phyloP scores from a whole-genome alignment of 2,329 filamentous ascomycete genomes.

The Ascochyta rabiei region DNA sequence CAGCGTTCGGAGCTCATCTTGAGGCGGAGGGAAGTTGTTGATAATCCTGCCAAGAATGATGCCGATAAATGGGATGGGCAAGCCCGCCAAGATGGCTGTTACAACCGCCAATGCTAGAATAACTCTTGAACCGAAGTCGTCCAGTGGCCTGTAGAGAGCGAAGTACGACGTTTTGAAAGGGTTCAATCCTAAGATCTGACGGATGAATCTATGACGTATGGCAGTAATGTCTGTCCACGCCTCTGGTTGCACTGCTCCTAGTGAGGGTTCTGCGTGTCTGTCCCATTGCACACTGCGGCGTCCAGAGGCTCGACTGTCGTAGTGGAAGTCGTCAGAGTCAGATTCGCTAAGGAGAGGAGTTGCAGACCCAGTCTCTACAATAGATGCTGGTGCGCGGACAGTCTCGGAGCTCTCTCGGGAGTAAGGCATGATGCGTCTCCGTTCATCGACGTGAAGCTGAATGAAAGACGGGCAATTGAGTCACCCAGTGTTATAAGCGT shows the following conservation, averaged over 20 bases:
- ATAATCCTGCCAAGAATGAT: constrained; percentile 60
- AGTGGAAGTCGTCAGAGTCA: constrained; percentile 27
- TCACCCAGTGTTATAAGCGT: not conserved
- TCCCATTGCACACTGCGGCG: constrained; percentile 39
- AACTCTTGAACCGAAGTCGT: constrained; percentile 47
- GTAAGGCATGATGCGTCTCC: constrained; percentile 12
- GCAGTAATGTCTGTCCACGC: constrained; percentile 38
- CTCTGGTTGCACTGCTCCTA: constrained; percentile 44
- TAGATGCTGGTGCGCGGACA: constrained; percentile 12
- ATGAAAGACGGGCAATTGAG: constrained; percentile 1
- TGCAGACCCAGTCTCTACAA: constrained; percentile 24
- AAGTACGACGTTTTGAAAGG: constrained; percentile 58
- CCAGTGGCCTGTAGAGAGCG: constrained; percentile 54
- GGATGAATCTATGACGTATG: constrained; percentile 42
- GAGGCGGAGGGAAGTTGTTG: constrained; percentile 56
- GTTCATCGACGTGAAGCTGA: not conserved
- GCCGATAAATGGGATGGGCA: constrained; percentile 60
- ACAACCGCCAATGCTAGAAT: constrained; percentile 45
- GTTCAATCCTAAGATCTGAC: constrained; percentile 51
- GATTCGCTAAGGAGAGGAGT: constrained; percentile 24
- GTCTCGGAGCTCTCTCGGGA: constrained; percentile 8
- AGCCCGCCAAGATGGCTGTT: constrained; percentile 49
- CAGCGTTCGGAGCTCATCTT: constrained; percentile 50
- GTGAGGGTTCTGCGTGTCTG: constrained; percentile 42
- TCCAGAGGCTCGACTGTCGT: constrained; percentile 22